phyloP scores from a whole-genome alignment of 306 rosid species.

The Crotalaria pallida region DNA sequence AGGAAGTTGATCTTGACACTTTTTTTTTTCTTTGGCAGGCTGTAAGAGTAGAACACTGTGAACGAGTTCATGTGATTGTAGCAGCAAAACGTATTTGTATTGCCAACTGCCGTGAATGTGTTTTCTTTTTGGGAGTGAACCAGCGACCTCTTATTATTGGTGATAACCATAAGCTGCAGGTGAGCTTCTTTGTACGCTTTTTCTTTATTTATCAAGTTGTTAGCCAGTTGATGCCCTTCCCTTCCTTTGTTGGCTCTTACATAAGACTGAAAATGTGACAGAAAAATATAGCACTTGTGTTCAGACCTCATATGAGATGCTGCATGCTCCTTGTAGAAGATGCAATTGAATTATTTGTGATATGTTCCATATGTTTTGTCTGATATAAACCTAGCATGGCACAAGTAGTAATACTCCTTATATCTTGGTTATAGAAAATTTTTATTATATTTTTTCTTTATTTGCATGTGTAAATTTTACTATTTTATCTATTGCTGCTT shows the following conservation, averaged over 20 bases:
- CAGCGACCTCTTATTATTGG: conserved; percentile 90
- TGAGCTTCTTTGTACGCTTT: conserved; percentile 24
- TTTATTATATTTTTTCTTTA: not conserved
- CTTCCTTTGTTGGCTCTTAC: conserved; percentile 1
- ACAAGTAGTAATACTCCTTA: not conserved
- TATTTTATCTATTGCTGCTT: not conserved
- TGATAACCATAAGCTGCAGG: conserved; percentile 97
- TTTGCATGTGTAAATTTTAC: not conserved
- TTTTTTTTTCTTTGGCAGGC: conserved; percentile 56
- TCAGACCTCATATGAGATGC: conserved; percentile 3
- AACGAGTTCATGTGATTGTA: conserved; percentile 93
- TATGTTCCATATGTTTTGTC: not conserved
- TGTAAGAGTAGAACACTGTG: conserved; percentile 94
- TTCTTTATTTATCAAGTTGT: conserved; percentile 19
- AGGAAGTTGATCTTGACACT: conserved; percentile 14
- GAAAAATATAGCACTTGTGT: not conserved
- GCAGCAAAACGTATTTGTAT: conserved; percentile 87
- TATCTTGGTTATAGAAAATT: conserved; percentile 13
- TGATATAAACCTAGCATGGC: not conserved
- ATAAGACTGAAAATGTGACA: conserved; percentile 1
- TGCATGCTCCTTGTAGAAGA: not conserved
- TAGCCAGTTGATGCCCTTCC: not conserved
- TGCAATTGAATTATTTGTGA: not conserved
- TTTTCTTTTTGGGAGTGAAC: conserved; percentile 87
- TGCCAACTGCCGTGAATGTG: conserved; percentile 97